These are phyloP conservation scores for Phytophthora podocarpi DNA, from an alignment of 352 stramenopile species.

Conservation along the genomic window DNA sequence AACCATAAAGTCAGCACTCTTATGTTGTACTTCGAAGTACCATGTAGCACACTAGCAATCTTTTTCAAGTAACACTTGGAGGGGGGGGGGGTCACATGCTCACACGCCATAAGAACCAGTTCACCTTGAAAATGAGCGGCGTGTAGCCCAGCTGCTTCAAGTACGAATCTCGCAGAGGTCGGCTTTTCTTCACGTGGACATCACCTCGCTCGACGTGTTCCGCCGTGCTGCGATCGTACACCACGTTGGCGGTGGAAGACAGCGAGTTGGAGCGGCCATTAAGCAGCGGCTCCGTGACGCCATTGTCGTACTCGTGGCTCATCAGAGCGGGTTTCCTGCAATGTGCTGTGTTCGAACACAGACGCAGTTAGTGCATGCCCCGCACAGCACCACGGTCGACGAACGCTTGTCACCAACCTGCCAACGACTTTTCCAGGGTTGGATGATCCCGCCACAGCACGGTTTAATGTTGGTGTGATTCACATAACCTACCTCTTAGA, in stretches of 20 bases:
- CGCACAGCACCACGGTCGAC: background rate
- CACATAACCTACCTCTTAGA: too few species aligned
- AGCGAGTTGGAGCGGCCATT: slow-evolving; percentile 35
- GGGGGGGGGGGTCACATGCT: slow-evolving; percentile 2
- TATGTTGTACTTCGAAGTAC: too few species aligned
- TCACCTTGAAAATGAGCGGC: slow-evolving; percentile 79
- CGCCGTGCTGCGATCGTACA: slow-evolving; percentile 18
- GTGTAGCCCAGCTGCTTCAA: slow-evolving; percentile 81
- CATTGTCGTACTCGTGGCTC: slow-evolving; percentile 26
- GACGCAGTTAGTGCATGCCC: background rate
- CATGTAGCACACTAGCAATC: background rate
- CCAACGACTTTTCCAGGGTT: too few species aligned
- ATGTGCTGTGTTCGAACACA: background rate
- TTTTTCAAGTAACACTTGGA: background rate
- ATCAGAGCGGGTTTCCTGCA: slow-evolving; percentile 24
- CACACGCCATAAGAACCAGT: slow-evolving; percentile 15
- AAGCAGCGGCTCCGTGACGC: slow-evolving; percentile 57
- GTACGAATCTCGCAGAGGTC: slow-evolving; percentile 66
- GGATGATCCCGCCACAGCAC: too few species aligned
- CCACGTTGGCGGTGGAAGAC: slow-evolving; percentile 15
- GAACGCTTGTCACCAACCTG: background rate
- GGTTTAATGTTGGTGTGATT: too few species aligned
- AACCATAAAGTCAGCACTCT: slow-evolving; percentile 9
- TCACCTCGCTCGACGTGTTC: slow-evolving; percentile 18
- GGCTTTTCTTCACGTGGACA: slow-evolving; percentile 35